These are phyloP conservation scores for Fusarium anthophilum DNA, from an alignment of 2,329 filamentous ascomycete genomes.

Conservation along the genomic window DNA sequence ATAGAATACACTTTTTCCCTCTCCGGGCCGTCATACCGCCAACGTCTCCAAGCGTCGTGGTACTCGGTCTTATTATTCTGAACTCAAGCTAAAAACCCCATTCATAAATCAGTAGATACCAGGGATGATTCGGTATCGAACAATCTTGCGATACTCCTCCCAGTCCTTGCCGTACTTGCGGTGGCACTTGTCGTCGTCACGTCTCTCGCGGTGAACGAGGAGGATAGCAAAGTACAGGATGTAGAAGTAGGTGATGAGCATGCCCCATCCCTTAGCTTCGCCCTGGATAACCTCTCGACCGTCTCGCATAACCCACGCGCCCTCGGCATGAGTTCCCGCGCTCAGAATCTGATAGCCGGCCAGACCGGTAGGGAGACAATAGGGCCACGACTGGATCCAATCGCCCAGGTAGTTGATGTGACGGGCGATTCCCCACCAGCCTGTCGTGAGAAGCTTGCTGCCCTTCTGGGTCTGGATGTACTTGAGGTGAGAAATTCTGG, in stretches of 20 bases:
- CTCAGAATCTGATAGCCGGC: conserved; percentile 81
- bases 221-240: conserved; percentile 90
- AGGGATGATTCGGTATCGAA: conserved; percentile 84
- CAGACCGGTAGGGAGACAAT: conserved; percentile 84
- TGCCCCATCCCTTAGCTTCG: conserved; percentile 82
- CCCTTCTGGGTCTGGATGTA: conserved; percentile 88
- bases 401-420: conserved; percentile 98
- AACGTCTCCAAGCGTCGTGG: neutral
- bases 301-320: conserved; percentile 65
- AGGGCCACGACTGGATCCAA: conserved; percentile 94
- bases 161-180: conserved; percentile 94
- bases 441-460: conserved; percentile 81
- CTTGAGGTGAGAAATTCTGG: conserved; percentile 79
- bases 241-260: conserved; percentile 94
- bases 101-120: conserved; percentile 73
- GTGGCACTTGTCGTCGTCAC: conserved; percentile 91
- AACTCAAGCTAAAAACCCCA: neutral
- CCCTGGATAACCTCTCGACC: conserved; percentile 75
- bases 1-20: conserved; percentile 1
- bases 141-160: conserved; percentile 85
- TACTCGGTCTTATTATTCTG: neutral
- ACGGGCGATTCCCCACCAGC: conserved; percentile 92
- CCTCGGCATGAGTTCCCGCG: conserved; percentile 59
- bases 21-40: neutral
- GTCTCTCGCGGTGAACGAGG: conserved; percentile 83